Evolutionary conservation across 257 asterid species (phyloP).

Genomic region (Knoxia roxburghii): DNA sequence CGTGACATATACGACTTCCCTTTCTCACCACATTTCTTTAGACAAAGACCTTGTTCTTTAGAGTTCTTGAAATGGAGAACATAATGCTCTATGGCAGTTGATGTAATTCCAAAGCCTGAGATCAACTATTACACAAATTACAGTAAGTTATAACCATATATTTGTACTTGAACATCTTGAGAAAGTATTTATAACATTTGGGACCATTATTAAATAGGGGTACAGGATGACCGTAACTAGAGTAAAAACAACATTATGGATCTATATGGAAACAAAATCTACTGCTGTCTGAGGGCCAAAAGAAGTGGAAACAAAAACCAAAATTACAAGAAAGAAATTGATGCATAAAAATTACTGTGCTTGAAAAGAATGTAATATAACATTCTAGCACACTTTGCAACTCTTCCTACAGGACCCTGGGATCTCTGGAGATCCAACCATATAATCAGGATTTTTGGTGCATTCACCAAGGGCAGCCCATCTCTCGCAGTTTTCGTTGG

Average conservation of each 20-base stretch:
- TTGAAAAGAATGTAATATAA: neutral
- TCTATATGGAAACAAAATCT: neutral
- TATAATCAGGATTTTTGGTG: conserved; percentile 79
- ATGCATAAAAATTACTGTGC: neutral
- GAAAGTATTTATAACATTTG: neutral
- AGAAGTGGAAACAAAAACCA: neutral
- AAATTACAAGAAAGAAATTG: neutral
- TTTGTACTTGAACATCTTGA: neutral
- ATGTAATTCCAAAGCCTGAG: neutral
- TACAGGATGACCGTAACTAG: neutral
- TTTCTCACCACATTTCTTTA: too few relatives aligned
- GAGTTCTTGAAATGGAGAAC: too few relatives aligned
- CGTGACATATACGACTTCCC: too few relatives aligned
- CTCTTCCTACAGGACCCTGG: conserved; percentile 89
- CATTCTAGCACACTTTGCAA: conserved; percentile 63
- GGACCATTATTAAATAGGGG: neutral
- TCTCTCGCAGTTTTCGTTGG: conserved; percentile 54
- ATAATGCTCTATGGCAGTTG: too few relatives aligned
- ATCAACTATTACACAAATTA: neutral
- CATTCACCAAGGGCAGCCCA: conserved; percentile 99
- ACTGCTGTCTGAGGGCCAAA: neutral
- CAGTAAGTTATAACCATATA: too few relatives aligned
- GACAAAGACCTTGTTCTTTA: too few relatives aligned
- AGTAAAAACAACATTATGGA: neutral
- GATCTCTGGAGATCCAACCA: conserved; percentile 76